A percentile compares a stretch with the other conserved stretches of the same genome.
These are phyloP conservation scores for Aegilops bicornis DNA, from an alignment of 176 grass and related monocot genomes.

Conservation along the genomic window DNA sequence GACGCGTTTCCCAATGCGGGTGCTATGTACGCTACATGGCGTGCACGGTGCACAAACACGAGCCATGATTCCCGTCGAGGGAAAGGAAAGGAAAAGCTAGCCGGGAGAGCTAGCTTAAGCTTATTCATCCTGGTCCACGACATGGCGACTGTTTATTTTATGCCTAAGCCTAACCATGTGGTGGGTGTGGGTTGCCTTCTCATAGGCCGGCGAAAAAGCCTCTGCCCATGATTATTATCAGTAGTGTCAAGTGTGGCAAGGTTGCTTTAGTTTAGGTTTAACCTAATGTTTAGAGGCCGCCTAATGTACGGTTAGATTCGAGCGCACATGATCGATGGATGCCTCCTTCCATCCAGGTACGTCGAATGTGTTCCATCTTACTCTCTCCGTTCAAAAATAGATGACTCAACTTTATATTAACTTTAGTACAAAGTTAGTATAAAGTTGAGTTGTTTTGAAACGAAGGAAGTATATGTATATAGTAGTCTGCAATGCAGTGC, in stretches of 20 bases:
- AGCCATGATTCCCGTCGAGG: slow-evolving; percentile 28
- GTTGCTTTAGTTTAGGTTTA: slow-evolving; percentile 31
- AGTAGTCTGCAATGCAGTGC: too few species aligned
- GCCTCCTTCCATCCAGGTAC: too few species aligned
- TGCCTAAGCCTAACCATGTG: slow-evolving; percentile 12
- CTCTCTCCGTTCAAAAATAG: too few species aligned
- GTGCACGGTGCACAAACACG: slow-evolving; percentile 4
- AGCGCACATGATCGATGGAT: not conserved
- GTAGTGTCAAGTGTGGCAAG: not conserved
- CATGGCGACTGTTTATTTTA: too few species aligned
- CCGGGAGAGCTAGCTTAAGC: not conserved
- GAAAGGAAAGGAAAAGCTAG: too few species aligned
- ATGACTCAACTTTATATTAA: too few species aligned
- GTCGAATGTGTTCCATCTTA: too few species aligned
- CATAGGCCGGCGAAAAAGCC: not conserved
- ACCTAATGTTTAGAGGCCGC: not conserved
- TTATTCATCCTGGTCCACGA: not conserved
- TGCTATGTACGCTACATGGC: not conserved
- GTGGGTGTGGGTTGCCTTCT: not conserved
- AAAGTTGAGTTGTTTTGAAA: too few species aligned
- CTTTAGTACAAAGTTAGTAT: too few species aligned
- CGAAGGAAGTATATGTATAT: too few species aligned
- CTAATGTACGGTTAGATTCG: slow-evolving; percentile 24
- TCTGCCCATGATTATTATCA: not conserved
- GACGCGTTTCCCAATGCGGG: too few species aligned